These are phyloP conservation scores for Stephanodiscus minutulus DNA, from an alignment of 108 stramenopile species.

Conservation along the genomic window DNA sequence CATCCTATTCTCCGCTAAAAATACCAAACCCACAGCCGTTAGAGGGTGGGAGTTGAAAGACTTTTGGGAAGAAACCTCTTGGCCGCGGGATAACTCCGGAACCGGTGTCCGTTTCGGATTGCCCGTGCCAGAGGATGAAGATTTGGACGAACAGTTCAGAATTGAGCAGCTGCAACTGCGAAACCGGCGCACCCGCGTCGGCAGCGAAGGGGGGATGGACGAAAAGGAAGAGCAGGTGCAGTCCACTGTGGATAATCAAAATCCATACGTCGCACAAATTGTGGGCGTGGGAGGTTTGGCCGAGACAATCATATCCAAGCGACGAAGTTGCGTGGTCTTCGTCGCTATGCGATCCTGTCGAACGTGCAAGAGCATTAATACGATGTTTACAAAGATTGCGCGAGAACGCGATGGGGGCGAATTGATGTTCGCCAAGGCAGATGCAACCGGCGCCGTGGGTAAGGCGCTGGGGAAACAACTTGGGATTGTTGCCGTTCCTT, in stretches of 20 bases:
- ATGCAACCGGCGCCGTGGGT: constrained; percentile 63
- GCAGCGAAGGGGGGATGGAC: constrained; percentile 26
- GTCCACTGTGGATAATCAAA: constrained; percentile 28
- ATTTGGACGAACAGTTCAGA: constrained; percentile 52
- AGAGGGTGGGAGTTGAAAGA: constrained; percentile 70
- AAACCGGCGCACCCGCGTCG: constrained; percentile 12
- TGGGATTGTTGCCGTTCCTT: constrained; percentile 72
- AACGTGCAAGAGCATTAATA: constrained; percentile 68
- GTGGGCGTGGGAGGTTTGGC: constrained; percentile 63
- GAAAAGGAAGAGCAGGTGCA: constrained; percentile 31
- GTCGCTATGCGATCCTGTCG: constrained; percentile 79
- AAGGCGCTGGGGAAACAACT: constrained; percentile 66
- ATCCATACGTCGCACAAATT: constrained; percentile 68
- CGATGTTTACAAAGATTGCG: constrained; percentile 72
- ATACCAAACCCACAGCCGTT: constrained; percentile 17
- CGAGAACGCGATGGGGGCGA: constrained; percentile 50
- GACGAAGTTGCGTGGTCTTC: constrained; percentile 69
- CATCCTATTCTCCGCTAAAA: constrained; percentile 52
- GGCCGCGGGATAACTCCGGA: constrained; percentile 80
- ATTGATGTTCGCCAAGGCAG: constrained; percentile 77
- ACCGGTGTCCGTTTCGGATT: constrained; percentile 73
- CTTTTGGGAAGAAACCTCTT: constrained; percentile 82
- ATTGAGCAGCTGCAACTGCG: constrained; percentile 26
- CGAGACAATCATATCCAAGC: constrained; percentile 47
- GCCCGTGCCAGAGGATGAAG: constrained; percentile 58